Evolutionary conservation across 2,329 filamentous ascomycete species (phyloP).

Genomic region (Colletotrichum orbiculare): DNA sequence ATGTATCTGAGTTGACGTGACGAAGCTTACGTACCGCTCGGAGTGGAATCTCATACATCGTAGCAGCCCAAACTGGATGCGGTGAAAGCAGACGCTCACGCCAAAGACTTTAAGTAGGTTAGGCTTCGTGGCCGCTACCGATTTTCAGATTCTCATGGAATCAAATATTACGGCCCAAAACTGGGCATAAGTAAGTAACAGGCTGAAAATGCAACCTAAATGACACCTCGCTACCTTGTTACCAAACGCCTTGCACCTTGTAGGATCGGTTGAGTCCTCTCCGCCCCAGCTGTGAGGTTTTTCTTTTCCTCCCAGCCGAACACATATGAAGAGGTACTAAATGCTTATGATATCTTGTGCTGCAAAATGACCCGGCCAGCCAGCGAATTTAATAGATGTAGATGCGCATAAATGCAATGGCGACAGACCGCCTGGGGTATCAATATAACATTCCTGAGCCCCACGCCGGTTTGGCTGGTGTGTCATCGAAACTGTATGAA

Average conservation of each 20-base stretch:
- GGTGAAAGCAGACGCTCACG: not conserved
- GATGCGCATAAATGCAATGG: constrained; percentile 9
- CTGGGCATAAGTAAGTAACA: not conserved
- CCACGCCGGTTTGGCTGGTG: too few species aligned
- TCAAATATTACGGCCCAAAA: constrained; percentile 24
- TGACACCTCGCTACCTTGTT: constrained; percentile 26
- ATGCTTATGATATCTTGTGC: not conserved
- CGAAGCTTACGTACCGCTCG: too few species aligned
- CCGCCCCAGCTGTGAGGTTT: constrained; percentile 4
- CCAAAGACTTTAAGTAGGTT: not conserved
- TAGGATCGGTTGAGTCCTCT: constrained; percentile 11
- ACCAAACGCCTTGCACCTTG: constrained; percentile 31
- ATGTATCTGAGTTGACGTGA: too few species aligned
- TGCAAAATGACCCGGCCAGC: not conserved
- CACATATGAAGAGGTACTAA: constrained; percentile 2
- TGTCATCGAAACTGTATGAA: too few species aligned
- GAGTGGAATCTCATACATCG: not conserved
- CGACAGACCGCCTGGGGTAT: constrained; percentile 20
- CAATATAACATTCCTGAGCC: constrained; percentile 8
- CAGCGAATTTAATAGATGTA: not conserved
- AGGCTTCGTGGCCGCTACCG: not conserved
- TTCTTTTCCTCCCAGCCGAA: constrained; percentile 5
- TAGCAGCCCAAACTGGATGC: not conserved
- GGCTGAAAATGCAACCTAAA: constrained; percentile 22
- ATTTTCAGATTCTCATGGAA: constrained; percentile 25